phyloP scores from a whole-genome alignment of 768 basidiomycete genomes.

The Tylopilus subfusipes region DNA sequence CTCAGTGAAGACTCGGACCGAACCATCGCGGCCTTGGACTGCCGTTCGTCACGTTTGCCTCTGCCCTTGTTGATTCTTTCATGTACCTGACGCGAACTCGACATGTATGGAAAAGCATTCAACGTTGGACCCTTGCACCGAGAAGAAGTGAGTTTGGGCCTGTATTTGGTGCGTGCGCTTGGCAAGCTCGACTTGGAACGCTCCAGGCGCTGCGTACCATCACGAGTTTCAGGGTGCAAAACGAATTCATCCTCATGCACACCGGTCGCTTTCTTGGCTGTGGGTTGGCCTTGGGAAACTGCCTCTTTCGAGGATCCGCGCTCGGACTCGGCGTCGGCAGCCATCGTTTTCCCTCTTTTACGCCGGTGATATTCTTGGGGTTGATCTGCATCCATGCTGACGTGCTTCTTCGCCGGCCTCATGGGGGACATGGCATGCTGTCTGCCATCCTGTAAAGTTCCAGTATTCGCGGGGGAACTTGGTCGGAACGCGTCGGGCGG shows the following conservation, averaged over 20 bases:
- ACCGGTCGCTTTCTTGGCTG: background rate
- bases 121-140: constrained; percentile 17
- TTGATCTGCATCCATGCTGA: constrained; percentile 29
- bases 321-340: constrained; percentile 5
- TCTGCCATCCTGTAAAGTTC: constrained; percentile 18
- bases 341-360: constrained; percentile 33
- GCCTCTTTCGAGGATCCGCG: constrained; percentile 18
- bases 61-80: constrained; percentile 4
- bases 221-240: constrained; percentile 5
- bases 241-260: constrained; percentile 8
- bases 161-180: constrained; percentile 30
- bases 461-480: constrained; percentile 8
- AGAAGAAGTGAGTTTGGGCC: constrained; percentile 14
- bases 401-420: constrained; percentile 48
- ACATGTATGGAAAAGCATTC: constrained; percentile 19
- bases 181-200: constrained; percentile 17
- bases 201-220: background rate
- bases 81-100: constrained; percentile 12
- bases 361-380: constrained; percentile 19
- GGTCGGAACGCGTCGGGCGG: background rate
- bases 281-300: constrained; percentile 7
- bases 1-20: background rate
- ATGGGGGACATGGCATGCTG: constrained; percentile 36
- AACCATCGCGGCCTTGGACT: constrained; percentile 1
- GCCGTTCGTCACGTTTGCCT: constrained; percentile 10